Base-by-base conservation (phyloP, 176 grass and related monocot species). In the Microstegium vimineum region DNA sequence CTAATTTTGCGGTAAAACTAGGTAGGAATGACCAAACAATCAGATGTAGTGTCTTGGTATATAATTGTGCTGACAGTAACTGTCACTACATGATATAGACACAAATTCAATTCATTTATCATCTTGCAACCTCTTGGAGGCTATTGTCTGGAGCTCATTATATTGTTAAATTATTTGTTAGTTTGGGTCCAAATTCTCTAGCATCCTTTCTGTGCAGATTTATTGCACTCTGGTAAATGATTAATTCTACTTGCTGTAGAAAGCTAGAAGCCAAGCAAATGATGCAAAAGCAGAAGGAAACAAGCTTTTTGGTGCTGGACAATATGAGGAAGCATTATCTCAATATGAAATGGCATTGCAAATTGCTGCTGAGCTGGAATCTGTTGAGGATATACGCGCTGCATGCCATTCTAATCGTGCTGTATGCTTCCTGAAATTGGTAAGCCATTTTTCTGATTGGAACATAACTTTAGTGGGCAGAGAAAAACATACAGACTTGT, bases 251-350 rank as follows among this genome's bases (percentile, higher is more conserved):
- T 82, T 85, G 1, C 8, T 65, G 37, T 79, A 99, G 97, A 99
- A 86, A 89, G 65, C 83, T 85, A 76, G 72, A 85, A 85, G 64
- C 60, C 93, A 99, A 89, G 93, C 97, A 69, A 92, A 94, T 87
- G 91, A 92, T 74, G 91, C 93, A 68, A 96, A 99, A 73, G 85
- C 88, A 77, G 89, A 99, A 92, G 93, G 93, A 30, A 99, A 99
- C 74, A 90, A 83, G 33, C 70, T 87, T 66, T 99, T 99, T 67
- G 67, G 61, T 84, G 85, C 85, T 57, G 96, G 87, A 43, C 23
- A 89, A 74, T 95, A 90, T 20, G 89, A 94, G 18, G 83, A 90
- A 59, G 96, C 96, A 71, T 70, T 99, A 62, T 70, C 77, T 10
- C 79, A 90, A 62, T 99, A 99, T 59, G 85, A 95, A 61, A 74